These are phyloP conservation scores for Sordariomycetes sp. DNA, from an alignment of 2,329 filamentous ascomycete species.

Conservation along the genomic window DNA sequence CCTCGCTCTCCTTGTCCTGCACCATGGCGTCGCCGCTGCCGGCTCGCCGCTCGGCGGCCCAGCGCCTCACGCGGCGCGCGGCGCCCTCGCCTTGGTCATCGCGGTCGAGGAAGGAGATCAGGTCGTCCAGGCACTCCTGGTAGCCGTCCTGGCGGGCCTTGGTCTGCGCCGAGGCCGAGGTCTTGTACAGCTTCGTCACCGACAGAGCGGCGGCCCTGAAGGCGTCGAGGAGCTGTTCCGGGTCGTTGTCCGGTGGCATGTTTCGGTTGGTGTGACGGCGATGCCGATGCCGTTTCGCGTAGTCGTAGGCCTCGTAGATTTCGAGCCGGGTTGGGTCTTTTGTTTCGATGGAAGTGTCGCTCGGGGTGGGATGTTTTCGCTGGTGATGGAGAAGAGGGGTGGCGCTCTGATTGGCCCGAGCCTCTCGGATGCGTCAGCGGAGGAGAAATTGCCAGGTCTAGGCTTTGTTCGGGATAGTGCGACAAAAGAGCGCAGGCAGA, in stretches of 20 bases:
- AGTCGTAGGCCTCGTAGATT: neutral
- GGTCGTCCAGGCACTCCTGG: constrained; percentile 85
- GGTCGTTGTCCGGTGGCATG: constrained; percentile 18
- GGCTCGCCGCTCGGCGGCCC: constrained; percentile 60
- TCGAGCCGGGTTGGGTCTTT: neutral
- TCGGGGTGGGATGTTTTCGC: neutral
- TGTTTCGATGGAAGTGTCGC: neutral
- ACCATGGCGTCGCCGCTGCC: constrained; percentile 41
- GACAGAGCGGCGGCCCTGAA: constrained; percentile 90
- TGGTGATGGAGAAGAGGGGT: neutral
- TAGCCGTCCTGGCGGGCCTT: constrained; percentile 74
- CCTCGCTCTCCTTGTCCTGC: constrained; percentile 53
- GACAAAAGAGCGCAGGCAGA: neutral
- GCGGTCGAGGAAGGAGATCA: constrained; percentile 76
- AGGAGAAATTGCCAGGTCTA: neutral
- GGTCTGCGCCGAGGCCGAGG: constrained; percentile 66
- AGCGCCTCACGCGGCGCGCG: constrained; percentile 49
- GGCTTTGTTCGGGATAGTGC: neutral
- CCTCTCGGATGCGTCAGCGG: neutral
- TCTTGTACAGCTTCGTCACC: constrained; percentile 94
- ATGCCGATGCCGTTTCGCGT: constrained; percentile 3
- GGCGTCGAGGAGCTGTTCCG: constrained; percentile 66
- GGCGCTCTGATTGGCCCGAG: neutral
- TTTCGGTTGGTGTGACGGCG: constrained; percentile 10
- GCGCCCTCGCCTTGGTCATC: constrained; percentile 70